Percentiles rank a stretch among this genome's conserved stretches.
phyloP scores from a whole-genome alignment of 371 early-diverging fungal genomes.

The Apophysomyces ossiformis region DNA sequence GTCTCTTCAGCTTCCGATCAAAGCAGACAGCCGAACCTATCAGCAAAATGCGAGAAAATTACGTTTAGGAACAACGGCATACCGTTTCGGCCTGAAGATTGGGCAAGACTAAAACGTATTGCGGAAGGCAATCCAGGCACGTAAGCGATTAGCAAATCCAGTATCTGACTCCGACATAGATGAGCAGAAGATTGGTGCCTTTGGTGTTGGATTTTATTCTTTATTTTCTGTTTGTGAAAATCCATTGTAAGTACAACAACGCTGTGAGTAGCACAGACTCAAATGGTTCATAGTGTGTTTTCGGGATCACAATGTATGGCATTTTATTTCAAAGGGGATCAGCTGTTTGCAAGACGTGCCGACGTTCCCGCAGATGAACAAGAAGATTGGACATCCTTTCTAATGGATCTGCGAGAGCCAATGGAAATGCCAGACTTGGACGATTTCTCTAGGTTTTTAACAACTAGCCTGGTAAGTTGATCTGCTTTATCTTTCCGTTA shows the following conservation, averaged over 20 bases:
- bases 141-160: not conserved
- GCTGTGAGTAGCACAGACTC: not conserved
- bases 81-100: slow-evolving; percentile 83
- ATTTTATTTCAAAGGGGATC: slow-evolving; percentile 90
- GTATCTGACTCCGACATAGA: slow-evolving; percentile 25
- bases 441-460: slow-evolving; percentile 80
- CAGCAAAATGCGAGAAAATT: slow-evolving; percentile 64
- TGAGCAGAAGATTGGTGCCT: slow-evolving; percentile 80
- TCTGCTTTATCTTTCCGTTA: not conserved
- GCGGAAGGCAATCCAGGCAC: slow-evolving; percentile 91
- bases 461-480: slow-evolving; percentile 70
- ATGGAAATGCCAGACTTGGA: slow-evolving; percentile 73
- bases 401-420: slow-evolving; percentile 79
- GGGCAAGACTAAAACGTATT: slow-evolving; percentile 82
- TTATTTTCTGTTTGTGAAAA: slow-evolving; percentile 89
- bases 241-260: slow-evolving; percentile 66
- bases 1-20: slow-evolving; percentile 26
- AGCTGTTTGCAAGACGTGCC: slow-evolving; percentile 81
- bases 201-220: slow-evolving; percentile 90
- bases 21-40: slow-evolving; percentile 47
- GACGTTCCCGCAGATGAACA: slow-evolving; percentile 54
- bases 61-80: slow-evolving; percentile 87
- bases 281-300: slow-evolving; percentile 47
- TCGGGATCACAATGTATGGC: slow-evolving; percentile 84
- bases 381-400: slow-evolving; percentile 73